Evolutionary conservation across 139 green algal genomes (phyloP), one percentile per base, ranked within the genome.

Genomic region (Diplosphaera chodatii): DNA sequence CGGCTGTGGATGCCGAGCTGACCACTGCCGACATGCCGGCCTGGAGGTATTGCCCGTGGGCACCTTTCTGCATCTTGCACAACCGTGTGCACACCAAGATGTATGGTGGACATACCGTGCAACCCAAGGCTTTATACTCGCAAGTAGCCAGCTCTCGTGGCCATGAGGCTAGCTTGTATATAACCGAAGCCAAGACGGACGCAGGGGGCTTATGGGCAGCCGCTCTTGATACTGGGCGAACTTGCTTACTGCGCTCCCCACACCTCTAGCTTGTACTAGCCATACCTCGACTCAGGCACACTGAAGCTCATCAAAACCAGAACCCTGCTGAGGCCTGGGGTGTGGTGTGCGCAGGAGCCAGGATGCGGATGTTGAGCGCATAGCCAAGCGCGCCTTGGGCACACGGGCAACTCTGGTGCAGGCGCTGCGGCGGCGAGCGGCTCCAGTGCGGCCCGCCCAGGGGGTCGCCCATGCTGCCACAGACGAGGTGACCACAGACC

Each of bases 331-430:
- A n/a, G n/a, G n/a, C n/a, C n/a, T n/a, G n/a, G n/a, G n/a, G n/a
- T n/a, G n/a, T n/a, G n/a, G 37, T 48, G 8, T 48, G 22, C 3
- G 3, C 83, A 87, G 80, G 73, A 34, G 77, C 0, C 34, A 71
- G 28, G 83, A 89, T 55, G 56, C 22, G 0, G 22, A 73, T 1
- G 75, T 87, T 3, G 86, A 89, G 74, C 64, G 40, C 13, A n/a
- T 91, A 55, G 79, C 79, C 5, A 69, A 67, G 1, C 69, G 72
- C 23, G 87, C 86, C 1, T 77, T 93, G 1, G 74, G 70, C 28
- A 79, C 76, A 28, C 66, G 87, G 2, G 84, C 83, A 15, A 66
- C 67, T 23, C 69, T 84, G 29, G 84, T 93, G 68, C 82, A 79
- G 28, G 76, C 69, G 0, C 64, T 89, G 0, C 66, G 63, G 28